phyloP scores from a whole-genome alignment of 495 filamentous ascomycete genomes.

The Xylaria nigripes region DNA sequence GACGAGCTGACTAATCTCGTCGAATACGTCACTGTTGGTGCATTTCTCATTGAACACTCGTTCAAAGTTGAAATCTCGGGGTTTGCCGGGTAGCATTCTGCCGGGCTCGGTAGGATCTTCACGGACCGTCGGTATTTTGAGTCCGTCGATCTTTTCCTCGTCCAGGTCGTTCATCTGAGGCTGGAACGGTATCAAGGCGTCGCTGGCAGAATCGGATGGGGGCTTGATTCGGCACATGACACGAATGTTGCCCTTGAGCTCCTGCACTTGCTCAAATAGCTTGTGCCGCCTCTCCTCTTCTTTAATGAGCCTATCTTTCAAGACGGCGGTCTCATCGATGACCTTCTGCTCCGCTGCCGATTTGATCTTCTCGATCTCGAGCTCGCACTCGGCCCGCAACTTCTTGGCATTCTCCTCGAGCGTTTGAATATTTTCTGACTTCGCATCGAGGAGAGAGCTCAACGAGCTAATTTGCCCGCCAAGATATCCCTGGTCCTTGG shows the following conservation, averaged over 20 bases:
- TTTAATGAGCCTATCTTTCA: conserved; percentile 71
- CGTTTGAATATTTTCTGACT: conserved; percentile 29
- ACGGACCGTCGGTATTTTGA: conserved; percentile 71
- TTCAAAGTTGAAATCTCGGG: conserved; percentile 83
- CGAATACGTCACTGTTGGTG: conserved; percentile 83
- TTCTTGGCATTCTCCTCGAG: conserved; percentile 67
- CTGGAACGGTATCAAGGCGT: conserved; percentile 23
- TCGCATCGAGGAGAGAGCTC: conserved; percentile 23
- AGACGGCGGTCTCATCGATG: conserved; percentile 16
- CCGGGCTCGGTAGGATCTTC: conserved; percentile 79
- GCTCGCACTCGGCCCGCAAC: conserved; percentile 37
- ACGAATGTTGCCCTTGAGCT: conserved; percentile 97
- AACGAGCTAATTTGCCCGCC: conserved; percentile 26
- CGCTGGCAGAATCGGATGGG: conserved; percentile 39
- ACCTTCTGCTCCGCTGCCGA: conserved; percentile 24
- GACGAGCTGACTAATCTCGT: conserved; percentile 93
- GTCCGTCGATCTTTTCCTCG: conserved; percentile 63
- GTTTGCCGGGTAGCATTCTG: conserved; percentile 76
- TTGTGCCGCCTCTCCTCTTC: conserved; percentile 89
- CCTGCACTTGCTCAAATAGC: conserved; percentile 95
- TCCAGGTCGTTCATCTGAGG: conserved; percentile 44
- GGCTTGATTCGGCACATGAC: conserved; percentile 98
- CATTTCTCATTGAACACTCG: conserved; percentile 75
- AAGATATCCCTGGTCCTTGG: conserved; percentile 27
- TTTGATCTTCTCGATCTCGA: conserved; percentile 32